Evolutionary conservation across 306 rosid genomes (phyloP), one percentile per base, ranked within the genome.

Genomic region (Crataegus laevigata): DNA sequence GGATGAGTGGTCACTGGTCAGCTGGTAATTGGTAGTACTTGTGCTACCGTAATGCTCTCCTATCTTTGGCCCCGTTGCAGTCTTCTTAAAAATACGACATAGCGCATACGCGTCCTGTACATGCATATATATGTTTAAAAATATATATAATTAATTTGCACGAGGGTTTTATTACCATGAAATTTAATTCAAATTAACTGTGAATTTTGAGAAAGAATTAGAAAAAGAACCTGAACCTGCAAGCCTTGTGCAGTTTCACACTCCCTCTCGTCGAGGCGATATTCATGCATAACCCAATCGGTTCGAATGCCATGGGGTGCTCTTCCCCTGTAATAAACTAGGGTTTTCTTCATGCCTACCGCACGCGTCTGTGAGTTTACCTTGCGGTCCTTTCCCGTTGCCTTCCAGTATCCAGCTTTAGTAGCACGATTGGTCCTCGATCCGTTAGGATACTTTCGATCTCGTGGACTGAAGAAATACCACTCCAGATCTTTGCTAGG

Each of bases 401-500:
- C 98, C 79, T 94, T 94, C 98, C 98, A 94, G 51, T 94, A 94
- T 38, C 98, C 98, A 2, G 88, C 89, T 79, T 90, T 94, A 0
- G 98, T 94, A 47, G 98, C 98, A 4, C 98, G 86, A 34, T 94
- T 94, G 0, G 98, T 94, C 80, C 98, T 91, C 59, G 98, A 94
- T 65, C 98, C 98, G 14, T 94, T 94, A 5, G 98, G 98, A 38
- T 94, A 94, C 76, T 94, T 94, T 25, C 97, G 83, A 70, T 94
- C 96, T 17, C 97, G 72, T 62, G 98, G 96, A 66, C 98, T 91
- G 24, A 94, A 94, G 83, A 94, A 94, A 73, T 94, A 94, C 98
- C 98, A 94, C 79, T 94, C 98, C 32, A 94, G 82, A 85, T 94
- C 98, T 73, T 91, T 94, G 75, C 98, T 94, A 0, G 98, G 98